phyloP scores from a whole-genome alignment of 2,329 filamentous ascomycete genomes.

The Didymella segeticola region DNA sequence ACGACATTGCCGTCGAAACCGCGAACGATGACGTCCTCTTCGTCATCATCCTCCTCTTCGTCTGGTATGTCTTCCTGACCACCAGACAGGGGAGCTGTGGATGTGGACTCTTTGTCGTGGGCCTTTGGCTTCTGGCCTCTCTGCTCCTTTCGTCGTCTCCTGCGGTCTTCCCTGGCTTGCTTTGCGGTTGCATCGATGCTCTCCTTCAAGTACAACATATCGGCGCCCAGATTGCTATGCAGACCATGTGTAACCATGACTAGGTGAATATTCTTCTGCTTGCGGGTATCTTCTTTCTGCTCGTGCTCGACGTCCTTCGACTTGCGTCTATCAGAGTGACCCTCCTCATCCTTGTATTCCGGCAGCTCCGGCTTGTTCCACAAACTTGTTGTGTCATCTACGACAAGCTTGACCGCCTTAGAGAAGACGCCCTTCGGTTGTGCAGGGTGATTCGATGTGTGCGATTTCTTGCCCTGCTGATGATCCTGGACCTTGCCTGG shows the following conservation, averaged over 20 bases:
- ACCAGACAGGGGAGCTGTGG: conserved; percentile 57
- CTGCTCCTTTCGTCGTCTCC: conserved; percentile 58
- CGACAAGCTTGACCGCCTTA: conserved; percentile 74
- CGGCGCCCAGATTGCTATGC: conserved; percentile 92
- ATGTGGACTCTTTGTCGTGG: conserved; percentile 25
- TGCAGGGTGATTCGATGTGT: conserved; percentile 60
- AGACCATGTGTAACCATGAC: conserved; percentile 93
- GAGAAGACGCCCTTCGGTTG: conserved; percentile 83
- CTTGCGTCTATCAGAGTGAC: conserved; percentile 31
- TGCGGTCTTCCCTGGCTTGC: conserved; percentile 74
- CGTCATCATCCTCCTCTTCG: conserved; percentile 64
- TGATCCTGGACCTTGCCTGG: conserved; percentile 76
- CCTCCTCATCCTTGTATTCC: conserved; percentile 57
- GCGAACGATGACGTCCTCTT: conserved; percentile 86
- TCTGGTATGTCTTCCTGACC: conserved; percentile 57
- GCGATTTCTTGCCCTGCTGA: conserved; percentile 65
- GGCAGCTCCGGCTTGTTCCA: conserved; percentile 94
- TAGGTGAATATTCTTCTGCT: conserved; percentile 82
- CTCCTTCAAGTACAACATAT: conserved; percentile 97
- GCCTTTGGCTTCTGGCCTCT: conserved; percentile 7
- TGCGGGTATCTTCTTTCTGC: conserved; percentile 48
- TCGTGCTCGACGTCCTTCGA: conserved; percentile 35
- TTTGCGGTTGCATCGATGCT: conserved; percentile 86
- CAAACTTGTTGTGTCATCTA: conserved; percentile 86
- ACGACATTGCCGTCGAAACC: conserved; percentile 91